Conservation (phyloP, 108 stramenopile species). For the Skeletonema marinoi region DNA sequence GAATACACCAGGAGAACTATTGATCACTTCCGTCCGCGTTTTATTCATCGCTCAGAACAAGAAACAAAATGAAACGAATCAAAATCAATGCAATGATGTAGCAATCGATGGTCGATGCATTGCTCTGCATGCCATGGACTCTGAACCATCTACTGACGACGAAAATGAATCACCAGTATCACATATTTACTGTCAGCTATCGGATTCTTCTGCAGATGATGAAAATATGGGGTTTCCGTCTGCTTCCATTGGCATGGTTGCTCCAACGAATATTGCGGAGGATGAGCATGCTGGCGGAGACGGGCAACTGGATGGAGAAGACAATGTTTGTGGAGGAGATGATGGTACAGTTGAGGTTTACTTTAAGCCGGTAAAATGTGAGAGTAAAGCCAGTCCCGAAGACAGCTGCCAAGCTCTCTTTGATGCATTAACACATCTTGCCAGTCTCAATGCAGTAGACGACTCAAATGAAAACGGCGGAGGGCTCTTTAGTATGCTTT, state of each 20-base stretch:
- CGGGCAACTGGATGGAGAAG: constrained; percentile 7
- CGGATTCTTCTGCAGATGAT: constrained; percentile 15
- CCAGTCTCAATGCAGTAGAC: constrained; percentile 60
- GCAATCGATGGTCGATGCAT: constrained; percentile 72
- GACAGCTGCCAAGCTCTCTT: constrained; percentile 60
- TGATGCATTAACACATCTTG: constrained; percentile 64
- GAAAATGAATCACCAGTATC: not conserved
- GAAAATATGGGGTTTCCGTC: constrained; percentile 16
- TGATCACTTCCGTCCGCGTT: constrained; percentile 47
- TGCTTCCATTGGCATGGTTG: constrained; percentile 14
- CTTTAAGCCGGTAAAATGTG: constrained; percentile 36
- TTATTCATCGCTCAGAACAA: constrained; percentile 24
- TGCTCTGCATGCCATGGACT: constrained; percentile 70
- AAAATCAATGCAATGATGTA: constrained; percentile 43
- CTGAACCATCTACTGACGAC: constrained; percentile 4
- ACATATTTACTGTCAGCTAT: constrained; percentile 42
- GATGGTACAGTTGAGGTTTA: constrained; percentile 56
- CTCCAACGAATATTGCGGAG: constrained; percentile 37
- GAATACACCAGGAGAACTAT: constrained; percentile 35
- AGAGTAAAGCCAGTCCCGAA: constrained; percentile 7
- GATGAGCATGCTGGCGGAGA: not conserved
- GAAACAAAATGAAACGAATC: not conserved
- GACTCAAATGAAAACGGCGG: constrained; percentile 42
- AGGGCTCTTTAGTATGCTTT: constrained; percentile 42
- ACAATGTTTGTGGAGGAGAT: constrained; percentile 9